phyloP scores from a whole-genome alignment of 352 stramenopile genomes.

The Phytophthora vignae region DNA sequence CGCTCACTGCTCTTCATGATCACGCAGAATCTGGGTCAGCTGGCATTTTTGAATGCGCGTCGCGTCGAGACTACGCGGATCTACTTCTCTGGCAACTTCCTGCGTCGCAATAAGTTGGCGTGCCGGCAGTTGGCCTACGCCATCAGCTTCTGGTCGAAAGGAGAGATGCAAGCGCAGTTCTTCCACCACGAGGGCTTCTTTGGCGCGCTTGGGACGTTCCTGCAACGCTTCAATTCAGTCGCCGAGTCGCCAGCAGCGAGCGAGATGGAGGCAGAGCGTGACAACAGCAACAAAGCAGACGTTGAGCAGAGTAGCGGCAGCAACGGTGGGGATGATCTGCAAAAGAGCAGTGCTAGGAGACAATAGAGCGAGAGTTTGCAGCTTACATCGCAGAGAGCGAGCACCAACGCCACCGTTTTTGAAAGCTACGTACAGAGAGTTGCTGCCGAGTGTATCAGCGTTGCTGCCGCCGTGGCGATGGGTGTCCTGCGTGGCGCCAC shows the following conservation, averaged over 20 bases:
- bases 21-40: conserved; percentile 97
- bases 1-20: conserved; percentile 98
- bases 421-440: conserved; percentile 4
- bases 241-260: conserved; percentile 22
- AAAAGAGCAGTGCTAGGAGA: conserved; percentile 3
- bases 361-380: conserved; percentile 10
- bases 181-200: conserved; percentile 98
- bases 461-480: too few species aligned
- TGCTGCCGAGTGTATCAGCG: not conserved
- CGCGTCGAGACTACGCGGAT: conserved; percentile 93
- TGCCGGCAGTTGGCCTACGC: conserved; percentile 90
- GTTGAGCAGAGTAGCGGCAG: conserved; percentile 10
- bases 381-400: not conserved
- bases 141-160: conserved; percentile 98
- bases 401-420: conserved; percentile 1
- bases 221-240: conserved; percentile 48
- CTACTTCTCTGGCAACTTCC: conserved; percentile 97
- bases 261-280: conserved; percentile 20
- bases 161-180: conserved; percentile 91
- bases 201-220: conserved; percentile 96
- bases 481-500: too few species aligned
- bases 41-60: conserved; percentile 97
- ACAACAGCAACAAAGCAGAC: conserved; percentile 12
- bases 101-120: conserved; percentile 96
- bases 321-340: conserved; percentile 11